Evolutionary conservation across 306 rosid species (phyloP).

Genomic region (Amphicarpaea edgeworthii): DNA sequence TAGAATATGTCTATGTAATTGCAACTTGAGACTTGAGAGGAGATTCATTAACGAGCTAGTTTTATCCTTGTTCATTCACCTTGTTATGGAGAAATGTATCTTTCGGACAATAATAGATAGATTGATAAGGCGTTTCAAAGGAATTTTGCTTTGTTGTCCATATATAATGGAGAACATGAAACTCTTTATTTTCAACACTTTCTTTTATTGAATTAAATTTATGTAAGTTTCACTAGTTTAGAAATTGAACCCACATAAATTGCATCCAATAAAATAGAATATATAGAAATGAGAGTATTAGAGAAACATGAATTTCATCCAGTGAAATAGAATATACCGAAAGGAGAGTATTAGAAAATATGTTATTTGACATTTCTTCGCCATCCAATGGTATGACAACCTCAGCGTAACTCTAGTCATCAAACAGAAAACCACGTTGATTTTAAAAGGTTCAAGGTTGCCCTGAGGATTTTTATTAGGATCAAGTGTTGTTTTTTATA

Average conservation of each 20-base stretch:
- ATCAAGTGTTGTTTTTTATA: background rate
- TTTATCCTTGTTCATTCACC: constrained; percentile 7
- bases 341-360: too few species aligned
- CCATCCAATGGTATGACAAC: background rate
- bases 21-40: constrained; percentile 23
- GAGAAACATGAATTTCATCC: background rate
- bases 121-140: background rate
- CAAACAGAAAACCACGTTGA: background rate
- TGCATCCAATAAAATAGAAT: too few species aligned
- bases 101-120: too few species aligned
- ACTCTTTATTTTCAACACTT: background rate
- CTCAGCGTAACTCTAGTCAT: background rate
- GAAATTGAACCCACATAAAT: background rate
- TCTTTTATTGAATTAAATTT: background rate
- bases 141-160: background rate
- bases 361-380: too few species aligned
- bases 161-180: background rate
- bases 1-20: constrained; percentile 15
- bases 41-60: background rate
- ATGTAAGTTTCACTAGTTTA: background rate
- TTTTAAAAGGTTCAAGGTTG: constrained; percentile 24
- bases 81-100: background rate
- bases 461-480: background rate
- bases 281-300: too few species aligned
- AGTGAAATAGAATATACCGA: too few species aligned